These are phyloP conservation scores for Elsinoe batatas DNA, from an alignment of 2,329 filamentous ascomycete species.

Conservation along the genomic window DNA sequence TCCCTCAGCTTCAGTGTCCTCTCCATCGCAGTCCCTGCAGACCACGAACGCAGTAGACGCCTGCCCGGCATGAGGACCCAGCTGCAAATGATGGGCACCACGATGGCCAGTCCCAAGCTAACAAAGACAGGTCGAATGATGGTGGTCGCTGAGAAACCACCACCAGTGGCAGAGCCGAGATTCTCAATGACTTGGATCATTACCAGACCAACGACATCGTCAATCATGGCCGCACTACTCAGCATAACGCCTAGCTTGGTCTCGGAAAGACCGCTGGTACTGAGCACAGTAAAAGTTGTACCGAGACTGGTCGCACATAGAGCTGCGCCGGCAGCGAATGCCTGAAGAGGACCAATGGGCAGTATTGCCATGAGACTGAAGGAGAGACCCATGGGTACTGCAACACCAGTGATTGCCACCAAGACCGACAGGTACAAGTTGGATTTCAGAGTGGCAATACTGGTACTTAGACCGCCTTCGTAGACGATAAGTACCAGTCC, in stretches of 20 bases:
- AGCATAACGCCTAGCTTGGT: constrained; percentile 54
- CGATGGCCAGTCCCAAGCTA: constrained; percentile 41
- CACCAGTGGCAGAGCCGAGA: constrained; percentile 37
- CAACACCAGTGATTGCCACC: constrained; percentile 58
- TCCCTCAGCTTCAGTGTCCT: not conserved
- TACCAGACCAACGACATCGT: constrained; percentile 67
- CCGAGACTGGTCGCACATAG: constrained; percentile 66
- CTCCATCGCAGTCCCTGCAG: not conserved
- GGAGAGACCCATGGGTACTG: constrained; percentile 54
- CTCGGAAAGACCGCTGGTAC: constrained; percentile 48
- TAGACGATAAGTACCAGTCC: constrained; percentile 64
- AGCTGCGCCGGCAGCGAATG: constrained; percentile 63
- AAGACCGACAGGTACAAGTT: constrained; percentile 51
- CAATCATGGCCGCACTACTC: constrained; percentile 67
- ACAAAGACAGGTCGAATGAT: constrained; percentile 44
- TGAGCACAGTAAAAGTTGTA: constrained; percentile 56
- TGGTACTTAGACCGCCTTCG: constrained; percentile 54
- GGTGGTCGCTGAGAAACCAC: constrained; percentile 30
- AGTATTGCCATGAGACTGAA: constrained; percentile 48
- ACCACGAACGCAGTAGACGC: not conserved
- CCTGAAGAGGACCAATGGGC: constrained; percentile 46
- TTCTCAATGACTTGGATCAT: constrained; percentile 68
- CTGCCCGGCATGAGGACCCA: constrained; percentile 38
- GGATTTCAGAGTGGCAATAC: constrained; percentile 44
- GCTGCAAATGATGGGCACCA: constrained; percentile 39